A percentile compares a stretch with the other conserved stretches of the same genome.
These are phyloP conservation scores for Talaromyces sp. DNA, from an alignment of 2,329 filamentous ascomycete species.

Conservation along the genomic window DNA sequence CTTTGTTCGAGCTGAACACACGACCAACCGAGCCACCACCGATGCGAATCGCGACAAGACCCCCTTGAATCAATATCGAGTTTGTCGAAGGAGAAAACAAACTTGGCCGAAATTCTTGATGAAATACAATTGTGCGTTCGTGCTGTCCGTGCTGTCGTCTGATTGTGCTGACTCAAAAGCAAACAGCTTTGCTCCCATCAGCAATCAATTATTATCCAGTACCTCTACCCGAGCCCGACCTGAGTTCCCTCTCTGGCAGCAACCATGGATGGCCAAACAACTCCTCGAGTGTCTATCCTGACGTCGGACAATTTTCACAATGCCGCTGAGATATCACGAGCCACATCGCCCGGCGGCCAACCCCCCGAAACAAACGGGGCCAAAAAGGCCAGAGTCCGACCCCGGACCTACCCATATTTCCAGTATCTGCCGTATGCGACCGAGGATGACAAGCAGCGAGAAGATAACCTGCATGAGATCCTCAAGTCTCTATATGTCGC, in stretches of 20 bases:
- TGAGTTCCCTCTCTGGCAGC: slow-evolving; percentile 10
- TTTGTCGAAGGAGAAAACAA: not conserved
- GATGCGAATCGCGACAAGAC: not conserved
- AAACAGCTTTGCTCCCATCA: not conserved
- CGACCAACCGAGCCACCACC: not conserved
- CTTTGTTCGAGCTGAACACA: not conserved
- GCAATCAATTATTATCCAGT: not conserved
- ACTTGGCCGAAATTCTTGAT: not conserved
- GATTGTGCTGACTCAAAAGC: not conserved
- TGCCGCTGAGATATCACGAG: slow-evolving; percentile 70
- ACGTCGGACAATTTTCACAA: slow-evolving; percentile 34
- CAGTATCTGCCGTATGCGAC: slow-evolving; percentile 81
- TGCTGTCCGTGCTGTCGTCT: not conserved
- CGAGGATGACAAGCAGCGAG: slow-evolving; percentile 71
- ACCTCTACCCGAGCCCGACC: not conserved
- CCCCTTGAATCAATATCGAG: not conserved
- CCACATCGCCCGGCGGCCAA: slow-evolving; percentile 69
- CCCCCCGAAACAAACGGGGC: slow-evolving; percentile 44
- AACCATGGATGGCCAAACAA: slow-evolving; percentile 31
- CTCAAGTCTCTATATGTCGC: slow-evolving; percentile 90
- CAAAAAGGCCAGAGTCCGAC: slow-evolving; percentile 63
- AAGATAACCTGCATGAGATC: slow-evolving; percentile 76
- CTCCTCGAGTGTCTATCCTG: slow-evolving; percentile 20
- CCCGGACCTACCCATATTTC: slow-evolving; percentile 90
- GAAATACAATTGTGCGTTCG: not conserved